Base-by-base conservation (phyloP, 2,329 filamentous ascomycete genomes). In the Fusarium zealandicum region DNA sequence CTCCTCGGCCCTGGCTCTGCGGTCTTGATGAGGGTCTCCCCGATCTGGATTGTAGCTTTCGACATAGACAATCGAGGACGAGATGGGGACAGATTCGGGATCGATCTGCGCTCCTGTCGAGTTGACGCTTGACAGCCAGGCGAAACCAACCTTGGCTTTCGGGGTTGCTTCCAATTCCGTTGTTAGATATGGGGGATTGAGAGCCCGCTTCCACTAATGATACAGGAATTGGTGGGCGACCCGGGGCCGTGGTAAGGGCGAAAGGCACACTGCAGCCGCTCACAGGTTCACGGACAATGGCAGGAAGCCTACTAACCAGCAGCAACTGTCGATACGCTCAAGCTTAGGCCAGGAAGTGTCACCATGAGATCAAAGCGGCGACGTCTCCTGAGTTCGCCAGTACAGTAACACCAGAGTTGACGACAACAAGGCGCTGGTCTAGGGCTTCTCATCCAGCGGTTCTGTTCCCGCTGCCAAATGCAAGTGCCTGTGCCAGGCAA, bases 41-140 rank as follows among this genome's bases (percentile, higher is more conserved):
- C 64, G 62, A 68, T 68, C 57, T 50, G 39, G 45, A 33, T 54
- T 55, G 39, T 47, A 51, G 51, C 47, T 63, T 56, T 57, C 39
- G 35, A 56, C 46, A 56, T 52, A 55, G 54, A 33, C 38, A 44
- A 64, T 64, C 53, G 57, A 49, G 32, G 49, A 36, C 25, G 31
- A 47, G 17, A 38, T 41, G 38, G 36, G 36, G 31, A 35, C 22
- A 31, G 47, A 18, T 43, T 14, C 20, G 28, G 43, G 45, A 30
- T 47, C 46, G 50, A 66, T 57, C 42, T 54, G 42, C 50, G 28
- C 22, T 51, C 32, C 28, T 31, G 32, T 44, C 43, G 50, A 44
- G 33, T 18, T 35, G 28, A 38, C 40, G 38, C 37, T 56, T 35
- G 46, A 52, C 31, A 45, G 27, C 28, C n/a, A 39, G 47, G 31